Conservation (phyloP, 1,284 basidiomycete genomes). For the Ustilago bromivora region DNA sequence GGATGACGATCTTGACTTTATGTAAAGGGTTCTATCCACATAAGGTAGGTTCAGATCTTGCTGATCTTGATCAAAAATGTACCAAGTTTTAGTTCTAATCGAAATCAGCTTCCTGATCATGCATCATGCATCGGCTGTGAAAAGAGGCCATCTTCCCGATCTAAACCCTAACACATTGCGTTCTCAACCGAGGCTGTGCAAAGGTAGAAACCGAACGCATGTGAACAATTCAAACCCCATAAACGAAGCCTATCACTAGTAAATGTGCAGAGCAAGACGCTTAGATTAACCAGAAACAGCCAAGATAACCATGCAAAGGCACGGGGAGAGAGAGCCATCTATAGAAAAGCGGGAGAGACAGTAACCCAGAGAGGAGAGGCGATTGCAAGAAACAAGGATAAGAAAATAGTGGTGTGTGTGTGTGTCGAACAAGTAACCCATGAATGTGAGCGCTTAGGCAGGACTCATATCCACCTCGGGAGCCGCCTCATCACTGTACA, state of each 20-base stretch:
- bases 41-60: no score
- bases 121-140: no score
- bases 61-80: background rate
- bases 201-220: background rate
- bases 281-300: conserved; percentile 4
- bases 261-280: background rate
- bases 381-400: background rate
- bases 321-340: background rate
- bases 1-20: conserved; percentile 68
- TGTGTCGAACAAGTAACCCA: background rate
- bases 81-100: background rate
- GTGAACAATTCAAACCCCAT: background rate
- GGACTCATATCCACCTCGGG: conserved; percentile 48
- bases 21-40: conserved; percentile 39
- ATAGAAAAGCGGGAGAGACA: conserved; percentile 2
- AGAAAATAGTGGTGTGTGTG: conserved; percentile 8
- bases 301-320: background rate
- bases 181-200: no score
- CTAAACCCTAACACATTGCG: no score
- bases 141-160: no score
- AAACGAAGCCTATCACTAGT: background rate
- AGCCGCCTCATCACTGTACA: conserved; percentile 25
- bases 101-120: background rate
- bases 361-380: background rate
- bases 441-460: conserved; percentile 9